Base-by-base conservation (phyloP, 2,329 filamentous ascomycete species). In the Penicillium sp. region DNA sequence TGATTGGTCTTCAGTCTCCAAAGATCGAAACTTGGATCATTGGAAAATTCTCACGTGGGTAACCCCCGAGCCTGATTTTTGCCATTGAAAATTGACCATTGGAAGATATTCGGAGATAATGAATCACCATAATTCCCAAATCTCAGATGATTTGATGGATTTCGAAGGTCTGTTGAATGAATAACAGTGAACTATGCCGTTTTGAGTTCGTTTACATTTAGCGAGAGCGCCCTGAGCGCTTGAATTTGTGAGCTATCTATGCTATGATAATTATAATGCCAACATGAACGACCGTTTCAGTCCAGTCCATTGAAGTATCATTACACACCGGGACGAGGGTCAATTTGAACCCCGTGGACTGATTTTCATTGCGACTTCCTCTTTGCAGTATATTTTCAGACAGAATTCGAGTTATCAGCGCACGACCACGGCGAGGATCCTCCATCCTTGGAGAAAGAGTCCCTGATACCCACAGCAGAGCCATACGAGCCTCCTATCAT, bases 1-100 rank as follows among this genome's bases (percentile, higher is more conserved):
- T 67, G 94, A 99, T 73, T 99, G 94, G 93, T 96, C 92, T 49
- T 97, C 97, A 78, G 97, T 97, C 73, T 93, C 97, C 66, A 94
- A 92, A 43, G 92, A 97, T 71, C 81, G 97, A 47, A 92, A 94
- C 0, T 91, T 96, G 34, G 94, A 99, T 71, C 96, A 92, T 10
- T 99, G 94, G 94, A 99, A 99, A 81, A 96, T 97, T 71, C 97
- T 97, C 91, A 99, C 99, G 93, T 60, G 16, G 2, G 38, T 40
- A 3, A 10, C 10, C 16, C 4, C 16, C 8, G 7, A 40, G 4
- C 38, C 18, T 21, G 16, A 21, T 21, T 4, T 21, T 10, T 10
- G 38, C 4, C 5, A 40, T 21, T 6, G n/a, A 18, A 40, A 21
- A 16, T n/a, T 40, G 38, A 40, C 38, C 1, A 7, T 9, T 21